A percentile compares a stretch with the other conserved stretches of the same genome.
Conservation (phyloP, 495 filamentous ascomycete species). For the Aspergillus campestris region DNA sequence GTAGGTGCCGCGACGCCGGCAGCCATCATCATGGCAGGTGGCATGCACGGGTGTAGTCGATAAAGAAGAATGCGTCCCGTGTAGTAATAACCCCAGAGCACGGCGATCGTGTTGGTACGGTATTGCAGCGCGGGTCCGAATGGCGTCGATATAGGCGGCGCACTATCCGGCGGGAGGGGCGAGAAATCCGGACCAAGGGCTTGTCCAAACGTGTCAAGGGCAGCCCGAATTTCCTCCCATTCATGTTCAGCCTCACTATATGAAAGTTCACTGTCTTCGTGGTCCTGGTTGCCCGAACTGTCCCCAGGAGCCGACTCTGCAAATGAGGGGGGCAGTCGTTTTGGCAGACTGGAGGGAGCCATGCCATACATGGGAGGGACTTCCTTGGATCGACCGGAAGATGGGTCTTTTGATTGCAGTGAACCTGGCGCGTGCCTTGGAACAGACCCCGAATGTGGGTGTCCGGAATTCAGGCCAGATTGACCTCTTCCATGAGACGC, state of each 20-base stretch:
- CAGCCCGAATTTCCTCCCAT: constrained; percentile 66
- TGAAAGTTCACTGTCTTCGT: constrained; percentile 46
- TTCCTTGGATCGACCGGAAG: constrained; percentile 2
- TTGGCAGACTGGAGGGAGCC: constrained; percentile 35
- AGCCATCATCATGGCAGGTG: constrained; percentile 80
- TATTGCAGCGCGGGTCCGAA: constrained; percentile 81
- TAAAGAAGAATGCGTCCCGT: constrained; percentile 70
- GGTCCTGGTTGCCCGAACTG: constrained; percentile 14
- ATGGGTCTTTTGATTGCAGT: constrained; percentile 1
- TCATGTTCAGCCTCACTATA: constrained; percentile 65
- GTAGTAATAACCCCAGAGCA: constrained; percentile 78
- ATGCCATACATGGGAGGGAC: constrained; percentile 45
- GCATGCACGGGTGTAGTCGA: constrained; percentile 80
- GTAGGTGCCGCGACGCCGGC: constrained; percentile 60
- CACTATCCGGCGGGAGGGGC: constrained; percentile 65
- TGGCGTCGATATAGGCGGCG: constrained; percentile 54
- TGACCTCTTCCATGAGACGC: constrained; percentile 8
- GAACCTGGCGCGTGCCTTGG: background rate
- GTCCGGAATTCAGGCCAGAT: constrained; percentile 7
- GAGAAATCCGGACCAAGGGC: constrained; percentile 69
- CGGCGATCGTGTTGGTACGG: constrained; percentile 75
- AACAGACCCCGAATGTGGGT: background rate
- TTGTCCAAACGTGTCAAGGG: constrained; percentile 56
- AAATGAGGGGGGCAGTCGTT: constrained; percentile 35
- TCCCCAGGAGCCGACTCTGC: constrained; percentile 12